Evolutionary conservation across 345 rosid genomes (phyloP).

Genomic region (Crucihimalaya himalaica): DNA sequence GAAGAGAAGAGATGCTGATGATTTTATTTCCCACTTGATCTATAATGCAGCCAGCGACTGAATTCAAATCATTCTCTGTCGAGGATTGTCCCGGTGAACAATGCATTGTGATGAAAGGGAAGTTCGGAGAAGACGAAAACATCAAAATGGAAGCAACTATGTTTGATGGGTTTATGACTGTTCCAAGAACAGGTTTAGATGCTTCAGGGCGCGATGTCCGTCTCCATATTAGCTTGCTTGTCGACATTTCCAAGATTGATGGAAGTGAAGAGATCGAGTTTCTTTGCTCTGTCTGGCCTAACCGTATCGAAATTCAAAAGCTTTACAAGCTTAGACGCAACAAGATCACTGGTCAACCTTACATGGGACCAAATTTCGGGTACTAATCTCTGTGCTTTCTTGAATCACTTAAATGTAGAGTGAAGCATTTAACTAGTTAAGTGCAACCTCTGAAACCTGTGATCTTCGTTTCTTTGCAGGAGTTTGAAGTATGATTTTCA

Average conservation of each 20-base stretch:
- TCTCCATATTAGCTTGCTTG: constrained; percentile 61
- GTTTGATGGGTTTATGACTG: constrained; percentile 61
- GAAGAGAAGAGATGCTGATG: constrained; percentile 5
- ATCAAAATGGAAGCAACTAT: constrained; percentile 63
- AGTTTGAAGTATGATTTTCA: constrained; percentile 52
- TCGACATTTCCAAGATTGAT: constrained; percentile 52
- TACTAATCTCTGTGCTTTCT: constrained; percentile 24
- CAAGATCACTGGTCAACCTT: constrained; percentile 45
- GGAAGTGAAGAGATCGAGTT: constrained; percentile 49
- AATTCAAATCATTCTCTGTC: constrained; percentile 56
- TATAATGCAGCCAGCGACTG: constrained; percentile 49
- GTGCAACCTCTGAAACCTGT: constrained; percentile 7
- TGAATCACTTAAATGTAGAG: background rate
- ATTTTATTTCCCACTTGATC: background rate
- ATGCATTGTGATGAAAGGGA: constrained; percentile 57
- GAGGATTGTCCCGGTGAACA: constrained; percentile 60
- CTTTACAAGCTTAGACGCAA: constrained; percentile 48
- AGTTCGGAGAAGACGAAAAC: constrained; percentile 46
- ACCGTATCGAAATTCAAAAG: constrained; percentile 59
- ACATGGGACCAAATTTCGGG: constrained; percentile 70
- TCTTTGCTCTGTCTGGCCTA: constrained; percentile 73
- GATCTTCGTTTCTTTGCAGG: constrained; percentile 43
- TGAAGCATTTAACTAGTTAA: background rate
- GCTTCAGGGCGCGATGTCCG: constrained; percentile 47
- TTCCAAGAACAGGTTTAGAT: constrained; percentile 47